Base-by-base conservation (phyloP, 768 basidiomycete genomes). In the Rickenella mellea region DNA sequence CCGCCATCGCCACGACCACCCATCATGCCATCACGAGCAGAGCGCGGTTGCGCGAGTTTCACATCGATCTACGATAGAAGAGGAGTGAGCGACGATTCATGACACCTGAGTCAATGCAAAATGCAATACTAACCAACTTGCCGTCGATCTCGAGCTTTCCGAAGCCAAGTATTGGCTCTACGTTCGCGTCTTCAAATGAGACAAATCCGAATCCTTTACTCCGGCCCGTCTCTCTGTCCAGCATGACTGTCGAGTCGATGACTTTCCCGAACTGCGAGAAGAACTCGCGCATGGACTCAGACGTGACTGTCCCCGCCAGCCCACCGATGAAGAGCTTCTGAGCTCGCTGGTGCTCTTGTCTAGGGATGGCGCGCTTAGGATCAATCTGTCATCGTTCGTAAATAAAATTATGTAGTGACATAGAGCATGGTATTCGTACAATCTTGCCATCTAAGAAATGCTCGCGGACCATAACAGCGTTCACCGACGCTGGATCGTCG, bases 171-270 rank as follows among this genome's bases (percentile, higher is more conserved):
- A 92, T 85, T 27, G 83, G 82, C 47, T 90, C 83, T 17, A 93
- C 88, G 50, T 84, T 79, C n/a, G 82, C 83, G 47, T 89, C 84
- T 57, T 92, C 85, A 55, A 97, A 94, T 0, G 91, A 94, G 9
- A 98, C 89, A 57, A 99, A 99, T 0, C 93, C 96, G 50, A 99
- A 99, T 10, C 96, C 96, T 61, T 98, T 96, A 64, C 88, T 92
- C 38, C 91, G 67, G 20, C 87, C 85, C 3, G 91, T 92, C 61
- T 97, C 92, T 32, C 91, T 83, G 63, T 99, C 96, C 51, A 96
- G 73, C 96, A 98, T 99, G 51, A 99, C 91, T 1, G 94, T 98
- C 33, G 94, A 92, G 60, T 99, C 94, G 54, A 96, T 85, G 49
- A 99, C 92, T 51, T 82, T 83, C 47, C 96, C 96, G 52, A 86